These are phyloP conservation scores for Penicillium bovifimosum DNA, from an alignment of 495 filamentous ascomycete species.

Conservation along the genomic window DNA sequence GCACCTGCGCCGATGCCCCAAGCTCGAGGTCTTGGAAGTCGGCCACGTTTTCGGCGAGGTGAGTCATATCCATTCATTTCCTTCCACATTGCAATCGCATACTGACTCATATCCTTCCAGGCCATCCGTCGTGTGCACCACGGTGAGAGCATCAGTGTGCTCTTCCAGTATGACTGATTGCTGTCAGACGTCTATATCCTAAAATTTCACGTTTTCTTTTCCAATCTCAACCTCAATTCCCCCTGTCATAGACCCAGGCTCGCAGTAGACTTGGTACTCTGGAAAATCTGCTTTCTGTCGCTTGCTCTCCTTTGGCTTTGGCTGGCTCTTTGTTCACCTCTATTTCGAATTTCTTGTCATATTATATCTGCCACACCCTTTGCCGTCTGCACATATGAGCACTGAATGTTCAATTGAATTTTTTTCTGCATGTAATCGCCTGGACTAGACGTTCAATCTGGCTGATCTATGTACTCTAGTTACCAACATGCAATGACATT, in stretches of 20 bases:
- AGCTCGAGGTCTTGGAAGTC: slow-evolving; percentile 89
- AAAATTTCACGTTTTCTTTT: slow-evolving; percentile 7
- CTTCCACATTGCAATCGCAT: slow-evolving; percentile 3
- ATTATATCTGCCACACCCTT: slow-evolving; percentile 4
- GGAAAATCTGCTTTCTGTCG: slow-evolving; percentile 5
- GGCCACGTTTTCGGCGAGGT: slow-evolving; percentile 91
- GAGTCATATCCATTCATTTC: slow-evolving; percentile 16
- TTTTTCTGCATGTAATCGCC: not conserved
- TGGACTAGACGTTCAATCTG: not conserved
- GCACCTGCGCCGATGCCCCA: slow-evolving; percentile 66
- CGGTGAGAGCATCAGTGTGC: slow-evolving; percentile 94
- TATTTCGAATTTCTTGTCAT: slow-evolving; percentile 6
- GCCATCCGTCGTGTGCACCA: slow-evolving; percentile 96
- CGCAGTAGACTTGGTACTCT: slow-evolving; percentile 17
- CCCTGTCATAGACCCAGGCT: slow-evolving; percentile 16
- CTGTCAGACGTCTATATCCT: slow-evolving; percentile 10
- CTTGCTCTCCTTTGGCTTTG: slow-evolving; percentile 6
- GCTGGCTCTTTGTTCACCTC: slow-evolving; percentile 4
- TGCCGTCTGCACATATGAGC: slow-evolving; percentile 19
- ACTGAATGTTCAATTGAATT: slow-evolving; percentile 6
- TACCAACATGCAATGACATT: too few relatives aligned
- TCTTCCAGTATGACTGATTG: slow-evolving; percentile 80
- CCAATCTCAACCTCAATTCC: not conserved
- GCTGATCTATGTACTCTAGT: not conserved
- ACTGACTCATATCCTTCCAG: slow-evolving; percentile 35